These are phyloP conservation scores for Fusarium acutatum DNA, from an alignment of 2,329 filamentous ascomycete species.

Conservation along the genomic window DNA sequence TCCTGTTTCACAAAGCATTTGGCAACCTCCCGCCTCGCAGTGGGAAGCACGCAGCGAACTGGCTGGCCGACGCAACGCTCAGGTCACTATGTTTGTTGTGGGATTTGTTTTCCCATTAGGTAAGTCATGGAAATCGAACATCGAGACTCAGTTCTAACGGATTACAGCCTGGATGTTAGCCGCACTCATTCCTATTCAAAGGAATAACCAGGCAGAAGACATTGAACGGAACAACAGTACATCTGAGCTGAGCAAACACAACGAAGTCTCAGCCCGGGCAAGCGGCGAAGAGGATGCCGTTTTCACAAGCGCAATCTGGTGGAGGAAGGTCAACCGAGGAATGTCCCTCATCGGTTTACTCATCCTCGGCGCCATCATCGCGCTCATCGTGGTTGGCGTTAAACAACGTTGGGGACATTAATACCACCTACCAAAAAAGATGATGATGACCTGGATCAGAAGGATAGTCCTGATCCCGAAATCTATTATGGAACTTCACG, in stretches of 20 bases:
- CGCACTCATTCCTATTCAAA: conserved; percentile 76
- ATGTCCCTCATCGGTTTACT: conserved; percentile 66
- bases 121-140: conserved; percentile 50
- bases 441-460: conserved; percentile 27
- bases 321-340: conserved; percentile 66
- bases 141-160: conserved; percentile 22
- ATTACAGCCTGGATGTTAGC: conserved; percentile 79
- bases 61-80: conserved; percentile 74
- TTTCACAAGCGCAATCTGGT: conserved; percentile 65
- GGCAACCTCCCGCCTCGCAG: conserved; percentile 77
- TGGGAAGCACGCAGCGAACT: conserved; percentile 68
- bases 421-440: conserved; percentile 25
- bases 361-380: conserved; percentile 60
- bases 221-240: conserved; percentile 56
- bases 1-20: conserved; percentile 67
- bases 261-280: conserved; percentile 47
- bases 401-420: conserved; percentile 56
- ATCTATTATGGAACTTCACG: conserved; percentile 22
- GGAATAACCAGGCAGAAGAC: conserved; percentile 61
- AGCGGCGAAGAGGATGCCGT: conserved; percentile 53
- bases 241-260: conserved; percentile 50
- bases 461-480: neutral
- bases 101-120: conserved; percentile 82
- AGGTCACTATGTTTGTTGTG: conserved; percentile 77
- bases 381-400: conserved; percentile 62